Evolutionary conservation across 768 basidiomycete genomes (phyloP).

Genomic region (Clitopilus hobsonii): DNA sequence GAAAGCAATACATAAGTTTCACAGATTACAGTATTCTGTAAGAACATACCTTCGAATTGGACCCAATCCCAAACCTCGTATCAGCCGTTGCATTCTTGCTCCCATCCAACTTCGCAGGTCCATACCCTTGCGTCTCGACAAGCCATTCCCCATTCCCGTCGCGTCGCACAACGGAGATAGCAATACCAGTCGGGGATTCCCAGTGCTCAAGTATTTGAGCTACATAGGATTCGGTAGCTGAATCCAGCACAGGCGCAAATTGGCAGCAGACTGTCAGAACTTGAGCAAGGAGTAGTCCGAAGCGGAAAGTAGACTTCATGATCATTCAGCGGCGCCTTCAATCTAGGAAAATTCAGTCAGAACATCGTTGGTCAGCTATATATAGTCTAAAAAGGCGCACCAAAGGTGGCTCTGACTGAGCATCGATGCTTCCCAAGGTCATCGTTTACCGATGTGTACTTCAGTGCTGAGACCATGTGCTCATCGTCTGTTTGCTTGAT

Average conservation of each 20-base stretch:
- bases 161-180: constrained; percentile 21
- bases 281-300: neutral
- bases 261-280: neutral
- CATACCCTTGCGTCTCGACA: constrained; percentile 27
- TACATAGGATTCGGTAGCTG: constrained; percentile 6
- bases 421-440: too few relatives aligned
- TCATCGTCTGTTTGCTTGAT: too few relatives aligned
- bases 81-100: constrained; percentile 17
- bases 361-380: too few relatives aligned
- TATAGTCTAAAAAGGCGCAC: too few relatives aligned
- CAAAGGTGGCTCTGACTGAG: too few relatives aligned
- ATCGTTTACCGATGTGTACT: neutral
- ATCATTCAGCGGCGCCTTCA: neutral
- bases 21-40: neutral
- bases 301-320: neutral
- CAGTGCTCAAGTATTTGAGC: constrained; percentile 9
- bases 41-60: constrained; percentile 25
- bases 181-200: constrained; percentile 21
- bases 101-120: constrained; percentile 18
- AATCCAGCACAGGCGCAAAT: constrained; percentile 4
- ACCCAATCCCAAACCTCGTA: constrained; percentile 23
- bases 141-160: constrained; percentile 18
- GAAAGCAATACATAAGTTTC: neutral
- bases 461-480: too few relatives aligned
- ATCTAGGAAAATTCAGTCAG: neutral